These are phyloP conservation scores for Collybia sp. DNA, from an alignment of 768 basidiomycete genomes.

Conservation along the genomic window DNA sequence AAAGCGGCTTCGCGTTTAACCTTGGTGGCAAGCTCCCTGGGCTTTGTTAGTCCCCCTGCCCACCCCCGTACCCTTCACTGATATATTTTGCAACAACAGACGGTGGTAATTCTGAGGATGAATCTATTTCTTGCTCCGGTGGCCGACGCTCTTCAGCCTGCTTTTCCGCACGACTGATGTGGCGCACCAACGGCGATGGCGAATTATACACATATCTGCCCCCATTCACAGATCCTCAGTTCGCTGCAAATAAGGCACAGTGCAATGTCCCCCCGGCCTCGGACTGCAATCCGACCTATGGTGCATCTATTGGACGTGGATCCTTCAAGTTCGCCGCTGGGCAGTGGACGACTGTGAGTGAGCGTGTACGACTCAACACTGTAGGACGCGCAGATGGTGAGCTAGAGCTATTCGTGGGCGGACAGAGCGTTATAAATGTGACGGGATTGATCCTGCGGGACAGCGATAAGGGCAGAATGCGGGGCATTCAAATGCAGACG, in stretches of 20 bases:
- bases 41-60: slow-evolving; percentile 43
- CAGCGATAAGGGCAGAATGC: slow-evolving; percentile 42
- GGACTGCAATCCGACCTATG: slow-evolving; percentile 58
- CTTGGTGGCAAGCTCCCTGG: slow-evolving; percentile 73
- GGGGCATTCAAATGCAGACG: slow-evolving; percentile 72
- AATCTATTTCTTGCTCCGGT: slow-evolving; percentile 56
- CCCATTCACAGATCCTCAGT: slow-evolving; percentile 29
- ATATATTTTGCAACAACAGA: slow-evolving; percentile 24
- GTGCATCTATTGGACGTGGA: slow-evolving; percentile 67
- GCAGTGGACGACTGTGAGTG: slow-evolving; percentile 60
- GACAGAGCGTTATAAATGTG: slow-evolving; percentile 58
- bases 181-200: slow-evolving; percentile 52
- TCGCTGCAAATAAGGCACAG: slow-evolving; percentile 41
- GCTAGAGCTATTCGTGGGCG: slow-evolving; percentile 61
- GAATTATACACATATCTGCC: slow-evolving; percentile 76
- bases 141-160: slow-evolving; percentile 52
- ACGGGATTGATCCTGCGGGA: slow-evolving; percentile 50
- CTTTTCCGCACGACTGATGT: slow-evolving; percentile 71
- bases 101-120: slow-evolving; percentile 47
- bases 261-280: slow-evolving; percentile 46
- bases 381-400: slow-evolving; percentile 67
- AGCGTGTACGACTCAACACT: slow-evolving; percentile 75
- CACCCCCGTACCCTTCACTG: not conserved
- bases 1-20: slow-evolving; percentile 57
- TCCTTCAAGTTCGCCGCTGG: slow-evolving; percentile 61